A percentile compares a stretch with the other conserved stretches of the same genome.
These are phyloP conservation scores for Fusarium compactum DNA, from an alignment of 2,329 filamentous ascomycete genomes.

Conservation along the genomic window DNA sequence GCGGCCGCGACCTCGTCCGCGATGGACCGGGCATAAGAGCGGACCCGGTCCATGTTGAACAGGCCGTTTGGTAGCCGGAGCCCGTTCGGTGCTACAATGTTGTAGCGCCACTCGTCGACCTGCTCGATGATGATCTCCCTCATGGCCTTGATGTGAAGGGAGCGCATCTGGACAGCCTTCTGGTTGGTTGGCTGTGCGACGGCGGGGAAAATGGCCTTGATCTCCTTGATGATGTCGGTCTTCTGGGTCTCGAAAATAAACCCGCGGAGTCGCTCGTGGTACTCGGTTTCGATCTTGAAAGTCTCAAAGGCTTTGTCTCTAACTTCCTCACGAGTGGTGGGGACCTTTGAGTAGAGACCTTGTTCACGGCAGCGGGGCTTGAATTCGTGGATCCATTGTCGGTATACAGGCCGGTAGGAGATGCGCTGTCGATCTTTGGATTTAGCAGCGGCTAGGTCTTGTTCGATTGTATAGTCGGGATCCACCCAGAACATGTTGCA, in stretches of 20 bases:
- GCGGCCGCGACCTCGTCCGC: background rate
- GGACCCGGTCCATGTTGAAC: conserved; percentile 58
- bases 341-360: conserved; percentile 50
- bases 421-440: conserved; percentile 69
- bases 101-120: conserved; percentile 52
- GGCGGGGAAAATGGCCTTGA: background rate
- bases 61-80: conserved; percentile 55
- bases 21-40: conserved; percentile 50
- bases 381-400: conserved; percentile 72
- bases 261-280: conserved; percentile 55
- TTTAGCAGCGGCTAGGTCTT: conserved; percentile 52
- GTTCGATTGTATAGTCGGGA: conserved; percentile 50
- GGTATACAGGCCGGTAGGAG: conserved; percentile 67
- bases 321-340: conserved; percentile 58
- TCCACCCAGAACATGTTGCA: conserved; percentile 69
- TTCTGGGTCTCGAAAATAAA: conserved; percentile 60
- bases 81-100: conserved; percentile 43
- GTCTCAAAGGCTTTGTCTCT: conserved; percentile 64
- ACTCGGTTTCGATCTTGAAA: conserved; percentile 59
- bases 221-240: conserved; percentile 50
- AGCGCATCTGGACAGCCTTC: conserved; percentile 49
- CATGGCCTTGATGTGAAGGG: conserved; percentile 52
- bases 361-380: conserved; percentile 63
- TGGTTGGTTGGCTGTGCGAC: conserved; percentile 4
- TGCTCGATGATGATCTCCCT: conserved; percentile 60